These are phyloP conservation scores for Aspergillus steynii DNA, from an alignment of 495 filamentous ascomycete genomes.

Conservation along the genomic window DNA sequence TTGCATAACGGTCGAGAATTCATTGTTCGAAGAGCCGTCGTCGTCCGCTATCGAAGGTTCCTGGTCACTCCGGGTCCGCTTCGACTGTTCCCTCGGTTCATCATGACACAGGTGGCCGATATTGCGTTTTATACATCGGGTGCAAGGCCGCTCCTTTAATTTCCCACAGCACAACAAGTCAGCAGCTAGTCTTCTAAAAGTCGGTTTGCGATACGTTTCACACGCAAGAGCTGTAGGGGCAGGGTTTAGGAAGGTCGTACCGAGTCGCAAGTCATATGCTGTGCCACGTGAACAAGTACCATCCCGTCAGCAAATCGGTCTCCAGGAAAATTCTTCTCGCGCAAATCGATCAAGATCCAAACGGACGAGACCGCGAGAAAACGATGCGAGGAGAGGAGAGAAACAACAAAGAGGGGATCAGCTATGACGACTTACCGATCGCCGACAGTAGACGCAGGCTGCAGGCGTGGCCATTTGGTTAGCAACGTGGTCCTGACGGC, in stretches of 20 bases:
- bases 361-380: too few species aligned
- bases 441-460: constrained; percentile 99
- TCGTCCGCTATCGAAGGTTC: constrained; percentile 62
- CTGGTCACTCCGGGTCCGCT: constrained; percentile 72
- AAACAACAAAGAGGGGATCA: constrained; percentile 1
- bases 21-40: constrained; percentile 52
- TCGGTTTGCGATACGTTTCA: constrained; percentile 25
- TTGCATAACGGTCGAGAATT: constrained; percentile 36
- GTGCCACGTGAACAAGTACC: constrained; percentile 43
- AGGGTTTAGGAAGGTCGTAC: constrained; percentile 66
- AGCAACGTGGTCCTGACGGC: constrained; percentile 32
- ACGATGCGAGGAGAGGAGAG: constrained; percentile 2
- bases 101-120: constrained; percentile 99
- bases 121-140: constrained; percentile 96
- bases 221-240: constrained; percentile 23
- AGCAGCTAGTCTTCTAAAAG: constrained; percentile 25
- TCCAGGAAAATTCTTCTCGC: constrained; percentile 4
- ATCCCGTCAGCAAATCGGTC: constrained; percentile 36
- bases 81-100: constrained; percentile 80
- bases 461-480: constrained; percentile 33
- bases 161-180: constrained; percentile 21
- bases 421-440: constrained; percentile 75
- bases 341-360: not conserved
- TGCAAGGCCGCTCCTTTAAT: constrained; percentile 86
- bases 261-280: constrained; percentile 99